Evolutionary conservation across 805 yeast species (phyloP).

Genomic region (Starmerella apicola): DNA sequence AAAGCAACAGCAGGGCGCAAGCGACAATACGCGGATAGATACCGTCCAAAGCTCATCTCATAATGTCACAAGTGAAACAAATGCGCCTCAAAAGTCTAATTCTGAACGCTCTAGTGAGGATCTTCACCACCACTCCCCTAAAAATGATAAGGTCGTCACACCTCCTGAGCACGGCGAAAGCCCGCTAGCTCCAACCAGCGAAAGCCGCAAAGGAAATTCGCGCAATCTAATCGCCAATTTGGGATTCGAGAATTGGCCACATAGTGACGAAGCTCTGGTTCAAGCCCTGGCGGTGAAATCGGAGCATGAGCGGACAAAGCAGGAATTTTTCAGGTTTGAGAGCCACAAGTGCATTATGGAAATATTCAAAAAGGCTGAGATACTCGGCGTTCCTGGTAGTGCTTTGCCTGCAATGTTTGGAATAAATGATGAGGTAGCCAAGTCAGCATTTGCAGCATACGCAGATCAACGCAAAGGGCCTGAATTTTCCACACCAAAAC

Average conservation of each 20-base stretch:
- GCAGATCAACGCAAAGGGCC: slow-evolving; percentile 15
- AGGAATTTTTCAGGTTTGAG: slow-evolving; percentile 61
- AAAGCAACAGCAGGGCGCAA: no score
- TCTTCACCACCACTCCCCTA: no score
- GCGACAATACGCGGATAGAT: no score
- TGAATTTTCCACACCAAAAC: slow-evolving; percentile 1
- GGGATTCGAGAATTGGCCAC: slow-evolving; percentile 46
- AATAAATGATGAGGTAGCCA: slow-evolving; percentile 6
- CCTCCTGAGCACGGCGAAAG: background rate
- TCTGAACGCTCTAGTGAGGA: no score
- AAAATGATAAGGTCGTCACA: no score
- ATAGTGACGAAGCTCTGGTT: slow-evolving; percentile 43
- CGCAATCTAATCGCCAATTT: slow-evolving; percentile 27
- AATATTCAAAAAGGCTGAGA: slow-evolving; percentile 47
- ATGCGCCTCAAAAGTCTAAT: no score
- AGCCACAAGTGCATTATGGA: slow-evolving; percentile 46
- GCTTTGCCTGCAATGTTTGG: slow-evolving; percentile 33
- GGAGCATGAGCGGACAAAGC: slow-evolving; percentile 74
- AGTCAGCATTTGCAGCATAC: slow-evolving; percentile 13
- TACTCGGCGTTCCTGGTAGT: slow-evolving; percentile 50
- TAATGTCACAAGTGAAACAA: no score
- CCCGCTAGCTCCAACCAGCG: background rate
- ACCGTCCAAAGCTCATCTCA: no score
- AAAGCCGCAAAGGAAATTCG: background rate
- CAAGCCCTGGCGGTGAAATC: slow-evolving; percentile 47